phyloP scores from a whole-genome alignment of 2,329 filamentous ascomycete genomes.

The Cladosporium austrohemisphaericum region DNA sequence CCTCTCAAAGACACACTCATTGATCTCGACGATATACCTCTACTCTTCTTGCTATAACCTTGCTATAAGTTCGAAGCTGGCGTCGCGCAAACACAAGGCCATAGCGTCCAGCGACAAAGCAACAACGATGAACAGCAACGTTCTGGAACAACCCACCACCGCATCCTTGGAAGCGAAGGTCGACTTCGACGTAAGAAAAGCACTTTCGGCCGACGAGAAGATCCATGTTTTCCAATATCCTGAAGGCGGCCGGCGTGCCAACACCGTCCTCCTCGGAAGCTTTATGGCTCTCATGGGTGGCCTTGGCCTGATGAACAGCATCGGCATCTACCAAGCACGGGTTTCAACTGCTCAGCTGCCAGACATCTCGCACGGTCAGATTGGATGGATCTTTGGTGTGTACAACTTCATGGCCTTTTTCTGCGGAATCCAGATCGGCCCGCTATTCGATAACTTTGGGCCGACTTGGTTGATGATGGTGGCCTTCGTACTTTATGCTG shows the following conservation, averaged over 20 bases:
- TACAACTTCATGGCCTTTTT: conserved; percentile 29
- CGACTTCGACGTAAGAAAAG: no score
- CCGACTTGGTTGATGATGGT: conserved; percentile 55
- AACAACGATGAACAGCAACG: no score
- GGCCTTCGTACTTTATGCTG: conserved; percentile 60
- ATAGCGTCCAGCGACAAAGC: no score
- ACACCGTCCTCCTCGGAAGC: conserved; percentile 75
- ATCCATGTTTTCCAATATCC: no score
- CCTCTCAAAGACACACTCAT: no score
- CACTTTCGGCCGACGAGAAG: no score
- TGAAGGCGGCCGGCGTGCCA: conserved; percentile 73
- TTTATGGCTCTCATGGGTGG: conserved; percentile 71
- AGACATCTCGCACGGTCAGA: not conserved
- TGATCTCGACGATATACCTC: no score
- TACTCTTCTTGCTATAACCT: no score
- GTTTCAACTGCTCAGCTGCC: not conserved
- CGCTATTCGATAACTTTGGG: conserved; percentile 27
- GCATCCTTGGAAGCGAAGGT: no score
- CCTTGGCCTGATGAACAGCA: conserved; percentile 42
- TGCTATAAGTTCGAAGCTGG: no score
- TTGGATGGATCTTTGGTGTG: conserved; percentile 29
- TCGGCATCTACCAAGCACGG: conserved; percentile 45
- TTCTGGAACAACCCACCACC: no score
- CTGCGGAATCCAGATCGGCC: conserved; percentile 26
- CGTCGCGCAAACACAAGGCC: no score